Base-by-base conservation (phyloP, 192 early-diverging fungal genomes). In the Coemansia sp. region DNA sequence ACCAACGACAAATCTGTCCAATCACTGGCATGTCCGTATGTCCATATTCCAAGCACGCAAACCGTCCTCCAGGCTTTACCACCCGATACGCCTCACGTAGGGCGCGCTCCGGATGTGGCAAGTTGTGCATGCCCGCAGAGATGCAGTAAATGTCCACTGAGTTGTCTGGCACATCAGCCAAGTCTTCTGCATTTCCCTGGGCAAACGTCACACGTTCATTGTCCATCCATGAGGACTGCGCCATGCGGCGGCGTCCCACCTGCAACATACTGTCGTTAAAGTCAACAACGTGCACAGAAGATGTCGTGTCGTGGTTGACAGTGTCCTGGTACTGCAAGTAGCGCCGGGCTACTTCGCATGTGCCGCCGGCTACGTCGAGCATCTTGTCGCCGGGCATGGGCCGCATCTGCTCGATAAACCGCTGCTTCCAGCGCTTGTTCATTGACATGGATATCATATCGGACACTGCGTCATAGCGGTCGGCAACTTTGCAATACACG, bases 41-140 rank as follows among this genome's bases (percentile, higher is more conserved):
- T 23, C 88, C 85, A 62, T 97, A 98, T 68, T 98, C 96, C 5
- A 98, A 77, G 57, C 89, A 90, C 80, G 92, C 92, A 82, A 97
- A 95, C 3, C 91, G 85, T 18, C 96, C 96, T 7, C 96, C 96
- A 2, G 90, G 91, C 77, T 93, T 94, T 29, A 98, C 74, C 14
- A 97, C 93, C 32, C 96, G 87, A 69, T 92, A 90, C 9, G 96
- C 96, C 69, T 96, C 92, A 43, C 74, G 73, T 26, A 98, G 74
- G 3, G 94, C 96, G 9, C 71, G 78, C 62, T 95, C 92, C 10
- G 94, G 82, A 61, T 97, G 88, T 2, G 96, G 94, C 73, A 92
- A 89, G 80, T 98, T 98, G 63, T 94, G 87, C 67, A 98, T 98
- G n/a, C 96, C 96, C 66, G 96, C 95, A 18, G 96, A 94, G 58